Evolutionary conservation across 2,329 filamentous ascomycete species (phyloP).

Genomic region (Arthrinium phaeospermum): DNA sequence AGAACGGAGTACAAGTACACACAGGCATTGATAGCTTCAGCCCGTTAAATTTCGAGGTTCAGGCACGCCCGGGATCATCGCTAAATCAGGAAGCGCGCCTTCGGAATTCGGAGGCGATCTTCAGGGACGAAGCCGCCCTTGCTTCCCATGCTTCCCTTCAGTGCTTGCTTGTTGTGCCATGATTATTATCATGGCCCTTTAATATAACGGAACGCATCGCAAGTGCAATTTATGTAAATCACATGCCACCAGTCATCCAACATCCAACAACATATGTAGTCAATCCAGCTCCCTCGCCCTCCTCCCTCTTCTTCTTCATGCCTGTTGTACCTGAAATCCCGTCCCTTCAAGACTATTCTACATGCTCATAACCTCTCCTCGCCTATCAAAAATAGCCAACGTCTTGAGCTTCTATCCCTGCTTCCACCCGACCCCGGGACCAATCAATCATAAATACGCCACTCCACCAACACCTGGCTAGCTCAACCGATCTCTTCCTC

Average conservation of each 20-base stretch:
- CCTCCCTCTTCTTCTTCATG: not conserved
- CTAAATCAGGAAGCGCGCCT: not conserved
- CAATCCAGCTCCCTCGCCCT: not conserved
- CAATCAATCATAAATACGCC: not conserved
- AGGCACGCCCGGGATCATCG: not conserved
- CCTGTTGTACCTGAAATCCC: not conserved
- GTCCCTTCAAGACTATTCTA: not conserved
- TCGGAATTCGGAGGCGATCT: constrained; percentile 2
- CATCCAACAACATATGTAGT: not conserved
- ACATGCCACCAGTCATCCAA: not conserved
- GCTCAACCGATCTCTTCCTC: not conserved
- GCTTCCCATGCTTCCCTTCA: not conserved
- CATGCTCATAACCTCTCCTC: not conserved
- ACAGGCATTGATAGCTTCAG: not conserved
- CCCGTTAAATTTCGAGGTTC: not conserved
- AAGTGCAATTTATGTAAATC: not conserved
- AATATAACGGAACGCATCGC: not conserved
- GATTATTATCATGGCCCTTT: not conserved
- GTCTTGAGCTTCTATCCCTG: not conserved
- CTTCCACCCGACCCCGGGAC: not conserved
- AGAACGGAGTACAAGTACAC: not conserved
- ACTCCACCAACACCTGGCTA: constrained; percentile 5
- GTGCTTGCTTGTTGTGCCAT: not conserved
- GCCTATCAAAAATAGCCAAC: not conserved
- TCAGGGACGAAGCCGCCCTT: not conserved